Percentiles rank a stretch among this genome's conserved stretches.
Evolutionary conservation across 768 basidiomycete genomes (phyloP).

Genomic region (Sarcomyxa edulis): DNA sequence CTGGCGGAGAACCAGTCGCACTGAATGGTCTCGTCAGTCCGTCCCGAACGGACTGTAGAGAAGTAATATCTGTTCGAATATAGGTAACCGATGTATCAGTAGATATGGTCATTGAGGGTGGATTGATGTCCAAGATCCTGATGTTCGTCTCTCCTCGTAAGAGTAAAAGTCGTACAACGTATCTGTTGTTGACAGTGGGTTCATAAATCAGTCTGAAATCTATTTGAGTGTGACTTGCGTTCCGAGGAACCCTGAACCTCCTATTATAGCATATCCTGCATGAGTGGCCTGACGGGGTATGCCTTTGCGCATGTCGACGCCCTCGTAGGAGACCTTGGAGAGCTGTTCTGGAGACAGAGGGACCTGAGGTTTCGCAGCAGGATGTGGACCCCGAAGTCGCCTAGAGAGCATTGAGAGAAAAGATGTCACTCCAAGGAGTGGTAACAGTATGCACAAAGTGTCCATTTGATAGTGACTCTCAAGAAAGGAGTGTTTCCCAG

Average conservation of each 20-base stretch:
- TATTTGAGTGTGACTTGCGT: slow-evolving; percentile 12
- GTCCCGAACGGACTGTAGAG: slow-evolving; percentile 18
- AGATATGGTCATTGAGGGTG: slow-evolving; percentile 16
- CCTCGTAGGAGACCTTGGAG: slow-evolving; percentile 18
- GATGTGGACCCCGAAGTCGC: no score
- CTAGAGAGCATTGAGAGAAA: no score
- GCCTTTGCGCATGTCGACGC: slow-evolving; percentile 20
- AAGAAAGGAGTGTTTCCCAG: no score
- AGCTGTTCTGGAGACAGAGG: no score
- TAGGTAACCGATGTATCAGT: slow-evolving; percentile 23
- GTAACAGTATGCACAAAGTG: no score
- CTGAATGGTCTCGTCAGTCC: slow-evolving; percentile 19
- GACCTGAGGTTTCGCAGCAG: no score
- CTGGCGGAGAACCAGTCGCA: slow-evolving; percentile 35
- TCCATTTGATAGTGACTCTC: no score
- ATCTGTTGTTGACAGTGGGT: slow-evolving; percentile 12
- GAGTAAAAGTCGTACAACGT: slow-evolving; percentile 26
- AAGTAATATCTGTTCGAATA: slow-evolving; percentile 24
- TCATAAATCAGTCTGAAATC: background rate
- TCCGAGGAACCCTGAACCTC: slow-evolving; percentile 28
- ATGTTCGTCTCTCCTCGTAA: slow-evolving; percentile 27
- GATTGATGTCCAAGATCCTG: slow-evolving; percentile 24
- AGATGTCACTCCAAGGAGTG: no score
- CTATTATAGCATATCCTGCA: slow-evolving; percentile 22
- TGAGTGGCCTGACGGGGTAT: slow-evolving; percentile 18